Base-by-base conservation (phyloP, 2,329 filamentous ascomycete genomes). In the Xylaria hypoxylon region DNA sequence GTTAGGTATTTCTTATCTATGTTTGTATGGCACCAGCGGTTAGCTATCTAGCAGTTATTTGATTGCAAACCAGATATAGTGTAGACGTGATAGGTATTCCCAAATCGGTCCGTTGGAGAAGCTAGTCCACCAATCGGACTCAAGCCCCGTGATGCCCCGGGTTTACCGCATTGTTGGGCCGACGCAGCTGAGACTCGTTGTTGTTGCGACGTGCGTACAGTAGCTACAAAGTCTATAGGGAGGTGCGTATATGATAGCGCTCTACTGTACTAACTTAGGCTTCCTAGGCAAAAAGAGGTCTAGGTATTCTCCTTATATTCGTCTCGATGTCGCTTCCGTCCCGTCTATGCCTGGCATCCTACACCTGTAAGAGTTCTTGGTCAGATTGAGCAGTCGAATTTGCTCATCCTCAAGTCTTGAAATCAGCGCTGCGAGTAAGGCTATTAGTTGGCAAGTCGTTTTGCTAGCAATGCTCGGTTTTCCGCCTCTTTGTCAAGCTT, bases 1-100 rank as follows among this genome's bases (percentile, higher is more conserved):
- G 24, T 17, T 33, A 26, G 13, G 13, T 22, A 42, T 59, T 56
- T 48, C 65, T 67, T 64, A 67, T 67, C 65, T 64, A 28, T 56
- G 15, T 64, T 59, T 55, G 40, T 35, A 62, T 45, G 45, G 57
- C 53, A 62, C n/a, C 33, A 42, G 53, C 53, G 51, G 44, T 38
- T 35, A 31, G 58, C 45, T 58, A 48, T 53, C 48, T 58, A 22
- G 15, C n/a, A 19, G 33, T 24, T 15, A 26, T 35, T 58, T 31
- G 22, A 38, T 47, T 61, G 44, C 10, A n/a, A 61, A 22, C 26
- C 1, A 24, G 38, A 50, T 40, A 7, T 22, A 52, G 59, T 40
- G 11, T 22, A 52, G 59, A 58, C 31, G 28, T 6, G 33, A 57
- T 50, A 59, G 33, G 48, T 48, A 66, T 62, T 62, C 59, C 65